Percentiles rank a stretch among this genome's conserved stretches.
Conservation (phyloP, 352 stramenopile species). For the Globisporangium cylindrosporum region DNA sequence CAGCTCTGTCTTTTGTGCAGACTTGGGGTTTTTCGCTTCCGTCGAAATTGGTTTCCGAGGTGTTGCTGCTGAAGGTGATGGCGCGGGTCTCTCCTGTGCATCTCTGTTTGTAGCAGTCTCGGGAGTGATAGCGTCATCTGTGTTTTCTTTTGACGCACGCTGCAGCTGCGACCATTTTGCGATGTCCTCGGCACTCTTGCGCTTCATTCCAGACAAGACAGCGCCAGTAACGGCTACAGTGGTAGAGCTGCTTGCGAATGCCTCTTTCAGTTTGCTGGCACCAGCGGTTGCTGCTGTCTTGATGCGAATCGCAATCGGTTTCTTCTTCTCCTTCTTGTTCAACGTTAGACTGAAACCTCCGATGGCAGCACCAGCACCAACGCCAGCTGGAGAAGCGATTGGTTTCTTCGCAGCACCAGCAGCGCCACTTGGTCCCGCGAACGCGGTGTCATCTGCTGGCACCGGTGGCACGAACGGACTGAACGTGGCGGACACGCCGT, state of each 20-base stretch:
- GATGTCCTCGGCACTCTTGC: slow-evolving; percentile 77
- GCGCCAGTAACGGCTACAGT: slow-evolving; percentile 13
- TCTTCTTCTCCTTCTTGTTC: slow-evolving; percentile 69
- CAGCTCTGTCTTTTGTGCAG: slow-evolving; percentile 22
- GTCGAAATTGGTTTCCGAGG: slow-evolving; percentile 4
- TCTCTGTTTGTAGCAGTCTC: not conserved
- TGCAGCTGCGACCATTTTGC: slow-evolving; percentile 81
- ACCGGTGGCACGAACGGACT: slow-evolving; percentile 40
- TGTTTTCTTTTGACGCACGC: slow-evolving; percentile 23
- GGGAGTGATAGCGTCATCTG: slow-evolving; percentile 1
- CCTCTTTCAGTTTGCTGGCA: slow-evolving; percentile 10
- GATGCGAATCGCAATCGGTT: slow-evolving; percentile 61
- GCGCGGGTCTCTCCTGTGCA: not conserved
- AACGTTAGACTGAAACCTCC: slow-evolving; percentile 29
- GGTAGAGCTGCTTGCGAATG: not conserved
- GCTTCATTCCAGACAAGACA: slow-evolving; percentile 34
- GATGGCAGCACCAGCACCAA: not conserved
- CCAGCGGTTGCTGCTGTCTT: slow-evolving; percentile 26
- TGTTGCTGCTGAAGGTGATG: slow-evolving; percentile 2
- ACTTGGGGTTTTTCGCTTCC: not conserved
- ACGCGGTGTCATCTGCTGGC: slow-evolving; percentile 45
- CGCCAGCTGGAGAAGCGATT: not conserved
- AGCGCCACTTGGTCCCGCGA: slow-evolving; percentile 12
- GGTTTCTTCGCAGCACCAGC: slow-evolving; percentile 4
- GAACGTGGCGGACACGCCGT: slow-evolving; percentile 36